Evolutionary conservation across 495 filamentous ascomycete species (phyloP), one percentile per base, ranked within the genome.

Genomic region (Xylaria venustula): DNA sequence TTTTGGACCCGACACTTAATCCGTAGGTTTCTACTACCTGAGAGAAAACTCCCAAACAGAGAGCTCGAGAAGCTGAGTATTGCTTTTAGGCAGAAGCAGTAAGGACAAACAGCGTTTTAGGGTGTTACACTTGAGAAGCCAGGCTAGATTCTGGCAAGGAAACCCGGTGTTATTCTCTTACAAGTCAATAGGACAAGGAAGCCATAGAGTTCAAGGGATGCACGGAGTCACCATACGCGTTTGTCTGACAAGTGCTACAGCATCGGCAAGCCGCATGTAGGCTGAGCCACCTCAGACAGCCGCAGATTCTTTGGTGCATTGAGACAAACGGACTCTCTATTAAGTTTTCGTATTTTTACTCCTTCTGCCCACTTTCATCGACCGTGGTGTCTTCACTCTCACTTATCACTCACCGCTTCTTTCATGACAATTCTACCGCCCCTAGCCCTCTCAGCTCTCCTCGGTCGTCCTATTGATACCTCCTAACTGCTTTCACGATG

Each of bases 401-500:
- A 15, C 37, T 41, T 41, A 41, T 15, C 37, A 41, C 37, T 41
- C n/a, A 41, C 37, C 12, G 7, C 37, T 41, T 15, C 15, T 41
- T 41, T 41, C n/a, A 41, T 41, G 37, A 41, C 7, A 41, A 41
- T 41, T 41, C 37, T 15, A 6, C 37, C 15, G n/a, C n/a, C n/a
- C n/a, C n/a, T n/a, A n/a, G n/a, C n/a, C n/a, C n/a, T n/a, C n/a
- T n/a, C n/a, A n/a, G 3, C 12, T 11, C 37, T 41, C 37, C 37
- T 41, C n/a, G 37, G 37, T 9, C n/a, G 37, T 14, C 4, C 12
- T 41, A 6, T 41, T 41, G 37, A 41, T 15, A 9, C 37, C 9
- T 41, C 4, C 12, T 28, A 34, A 4, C n/a, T 19, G 23, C 51
- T 7, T 12, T 54, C 58, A 64, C 15, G 11, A 70, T 67, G 64